Conservation (phyloP, 257 asterid genomes). For the Solanum appendiculatum region DNA sequence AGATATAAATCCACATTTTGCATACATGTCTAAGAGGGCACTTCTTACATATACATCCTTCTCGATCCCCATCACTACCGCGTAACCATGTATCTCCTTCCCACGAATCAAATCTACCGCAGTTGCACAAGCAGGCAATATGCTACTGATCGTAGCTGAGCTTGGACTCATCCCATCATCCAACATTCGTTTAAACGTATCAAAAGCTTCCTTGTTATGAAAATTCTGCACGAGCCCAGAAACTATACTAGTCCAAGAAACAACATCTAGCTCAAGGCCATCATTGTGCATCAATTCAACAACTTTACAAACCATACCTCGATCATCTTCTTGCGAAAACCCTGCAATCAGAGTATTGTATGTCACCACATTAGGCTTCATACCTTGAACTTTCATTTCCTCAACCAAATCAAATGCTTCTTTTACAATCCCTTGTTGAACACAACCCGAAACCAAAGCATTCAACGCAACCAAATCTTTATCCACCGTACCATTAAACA, state of each 20-base stretch:
- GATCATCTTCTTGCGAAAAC: slow-evolving; percentile 49
- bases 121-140: slow-evolving; percentile 56
- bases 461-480: slow-evolving; percentile 50
- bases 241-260: slow-evolving; percentile 65
- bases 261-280: slow-evolving; percentile 52
- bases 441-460: slow-evolving; percentile 57
- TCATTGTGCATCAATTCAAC: slow-evolving; percentile 23
- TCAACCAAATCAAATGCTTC: slow-evolving; percentile 36
- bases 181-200: slow-evolving; percentile 36
- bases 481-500: slow-evolving; percentile 35
- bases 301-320: slow-evolving; percentile 20
- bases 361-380: slow-evolving; percentile 46
- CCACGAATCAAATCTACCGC: slow-evolving; percentile 46
- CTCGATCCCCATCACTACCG: slow-evolving; percentile 34
- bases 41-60: slow-evolving; percentile 45
- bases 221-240: slow-evolving; percentile 63
- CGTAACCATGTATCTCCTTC: slow-evolving; percentile 57
- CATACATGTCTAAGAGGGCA: slow-evolving; percentile 64
- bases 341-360: slow-evolving; percentile 65
- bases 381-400: slow-evolving; percentile 28
- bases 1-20: slow-evolving; percentile 51
- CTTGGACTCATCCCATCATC: slow-evolving; percentile 32
- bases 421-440: slow-evolving; percentile 20
- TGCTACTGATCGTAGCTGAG: slow-evolving; percentile 46
- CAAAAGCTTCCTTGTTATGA: slow-evolving; percentile 29